Conservation (phyloP, 768 basidiomycete species). For the Austroboletus festivus region DNA sequence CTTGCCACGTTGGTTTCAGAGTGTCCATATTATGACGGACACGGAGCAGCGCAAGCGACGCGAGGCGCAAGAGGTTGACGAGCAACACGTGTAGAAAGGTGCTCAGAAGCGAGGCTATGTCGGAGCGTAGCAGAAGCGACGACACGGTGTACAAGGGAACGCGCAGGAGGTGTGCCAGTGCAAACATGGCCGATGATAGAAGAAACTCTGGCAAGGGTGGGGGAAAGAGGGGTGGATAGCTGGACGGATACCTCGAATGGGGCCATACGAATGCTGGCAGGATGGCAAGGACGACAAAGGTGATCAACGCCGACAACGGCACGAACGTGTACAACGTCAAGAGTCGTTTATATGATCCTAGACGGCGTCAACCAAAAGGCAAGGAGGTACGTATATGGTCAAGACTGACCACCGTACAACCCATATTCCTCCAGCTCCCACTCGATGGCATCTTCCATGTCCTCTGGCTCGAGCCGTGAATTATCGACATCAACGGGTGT, state of each 20-base stretch:
- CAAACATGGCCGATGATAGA: slow-evolving; percentile 54
- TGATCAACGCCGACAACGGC: slow-evolving; percentile 50
- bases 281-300: slow-evolving; percentile 48
- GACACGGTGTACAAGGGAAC: slow-evolving; percentile 35
- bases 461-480: slow-evolving; percentile 24
- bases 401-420: slow-evolving; percentile 44
- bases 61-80: slow-evolving; percentile 52
- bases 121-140: slow-evolving; percentile 26
- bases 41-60: slow-evolving; percentile 50
- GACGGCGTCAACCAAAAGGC: slow-evolving; percentile 1
- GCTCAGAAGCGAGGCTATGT: slow-evolving; percentile 35
- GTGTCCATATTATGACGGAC: slow-evolving; percentile 43
- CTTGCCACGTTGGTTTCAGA: slow-evolving; percentile 49
- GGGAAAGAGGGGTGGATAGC: slow-evolving; percentile 49
- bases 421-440: slow-evolving; percentile 48
- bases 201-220: slow-evolving; percentile 66
- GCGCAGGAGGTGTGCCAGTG: slow-evolving; percentile 31
- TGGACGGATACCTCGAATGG: slow-evolving; percentile 32
- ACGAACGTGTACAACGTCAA: slow-evolving; percentile 57
- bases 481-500: slow-evolving; percentile 10
- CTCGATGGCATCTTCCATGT: slow-evolving; percentile 43
- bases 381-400: not conserved
- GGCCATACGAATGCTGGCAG: slow-evolving; percentile 52
- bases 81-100: slow-evolving; percentile 48
- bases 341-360: slow-evolving; percentile 62